A percentile compares a stretch with the other conserved stretches of the same genome.
These are phyloP conservation scores for Lentinula sp. DNA, from an alignment of 768 basidiomycete species.

Conservation along the genomic window DNA sequence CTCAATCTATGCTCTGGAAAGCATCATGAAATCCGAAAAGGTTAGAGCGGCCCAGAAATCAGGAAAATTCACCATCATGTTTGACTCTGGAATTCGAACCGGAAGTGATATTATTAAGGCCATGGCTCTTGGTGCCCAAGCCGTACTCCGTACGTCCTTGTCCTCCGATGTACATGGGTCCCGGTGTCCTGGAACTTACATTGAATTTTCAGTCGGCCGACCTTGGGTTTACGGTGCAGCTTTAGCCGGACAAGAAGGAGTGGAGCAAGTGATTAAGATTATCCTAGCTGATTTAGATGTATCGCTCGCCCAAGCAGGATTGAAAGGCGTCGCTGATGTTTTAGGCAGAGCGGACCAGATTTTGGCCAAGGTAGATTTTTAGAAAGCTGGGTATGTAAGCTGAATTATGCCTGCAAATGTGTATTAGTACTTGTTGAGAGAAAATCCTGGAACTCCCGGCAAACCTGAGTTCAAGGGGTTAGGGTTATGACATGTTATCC, in stretches of 20 bases:
- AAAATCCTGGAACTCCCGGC: too few species aligned
- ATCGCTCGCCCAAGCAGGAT: slow-evolving; percentile 59
- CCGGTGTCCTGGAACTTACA: background rate
- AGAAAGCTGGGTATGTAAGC: background rate
- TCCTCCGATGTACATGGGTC: background rate
- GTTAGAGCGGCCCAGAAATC: slow-evolving; percentile 49
- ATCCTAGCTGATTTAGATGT: slow-evolving; percentile 65
- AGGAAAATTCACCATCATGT: slow-evolving; percentile 64
- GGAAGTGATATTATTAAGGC: slow-evolving; percentile 84
- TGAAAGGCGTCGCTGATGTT: slow-evolving; percentile 51
- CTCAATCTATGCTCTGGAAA: slow-evolving; percentile 64
- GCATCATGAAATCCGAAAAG: slow-evolving; percentile 57
- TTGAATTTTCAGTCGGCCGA: slow-evolving; percentile 48
- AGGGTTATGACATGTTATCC: too few species aligned
- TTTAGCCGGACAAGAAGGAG: slow-evolving; percentile 64
- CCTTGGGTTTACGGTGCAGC: slow-evolving; percentile 71
- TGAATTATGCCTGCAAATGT: background rate
- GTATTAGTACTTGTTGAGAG: too few species aligned
- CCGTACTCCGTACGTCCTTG: slow-evolving; percentile 51
- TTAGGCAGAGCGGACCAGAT: slow-evolving; percentile 32
- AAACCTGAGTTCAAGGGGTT: too few species aligned
- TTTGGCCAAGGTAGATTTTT: slow-evolving; percentile 33
- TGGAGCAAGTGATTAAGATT: slow-evolving; percentile 65
- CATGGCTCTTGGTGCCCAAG: slow-evolving; percentile 81
- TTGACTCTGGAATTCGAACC: slow-evolving; percentile 78